Percentiles rank a stretch among this genome's conserved stretches.
These are phyloP conservation scores for Bimuria novae-zelandiae DNA, from an alignment of 2,329 filamentous ascomycete species.

Conservation along the genomic window DNA sequence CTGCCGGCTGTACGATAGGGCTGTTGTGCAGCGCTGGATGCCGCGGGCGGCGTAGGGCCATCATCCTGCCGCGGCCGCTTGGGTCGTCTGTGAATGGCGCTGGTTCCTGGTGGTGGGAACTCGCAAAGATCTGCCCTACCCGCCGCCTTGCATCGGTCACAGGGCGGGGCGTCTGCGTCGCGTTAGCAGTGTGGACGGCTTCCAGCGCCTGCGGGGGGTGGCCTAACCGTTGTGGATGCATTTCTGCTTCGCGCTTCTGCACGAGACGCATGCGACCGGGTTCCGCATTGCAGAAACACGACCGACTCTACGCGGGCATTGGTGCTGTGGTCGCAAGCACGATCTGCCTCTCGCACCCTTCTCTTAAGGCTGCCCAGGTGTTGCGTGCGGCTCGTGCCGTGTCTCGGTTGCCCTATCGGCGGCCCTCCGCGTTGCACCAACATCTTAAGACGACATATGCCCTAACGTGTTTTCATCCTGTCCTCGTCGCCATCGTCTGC, in stretches of 20 bases:
- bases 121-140: slow-evolving; percentile 40
- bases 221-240: slow-evolving; percentile 41
- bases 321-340: slow-evolving; percentile 1
- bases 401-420: background rate
- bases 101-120: slow-evolving; percentile 46
- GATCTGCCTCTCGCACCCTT: background rate
- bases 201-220: background rate
- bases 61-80: slow-evolving; percentile 42
- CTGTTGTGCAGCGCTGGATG: slow-evolving; percentile 15
- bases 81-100: slow-evolving; percentile 42
- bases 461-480: too few species aligned
- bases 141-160: slow-evolving; percentile 44
- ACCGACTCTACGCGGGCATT: background rate
- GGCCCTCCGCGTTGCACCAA: too few species aligned
- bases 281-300: slow-evolving; percentile 45
- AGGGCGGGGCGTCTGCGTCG: slow-evolving; percentile 39
- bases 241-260: slow-evolving; percentile 46
- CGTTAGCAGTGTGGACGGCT: background rate
- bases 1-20: slow-evolving; percentile 21
- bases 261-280: slow-evolving; percentile 46
- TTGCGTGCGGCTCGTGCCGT: background rate
- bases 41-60: slow-evolving; percentile 22
- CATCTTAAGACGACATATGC: too few species aligned
- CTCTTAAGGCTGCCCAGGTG: background rate
- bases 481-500: too few species aligned